Percentiles rank a stretch among this genome's conserved stretches.
phyloP scores from a whole-genome alignment of 2,329 filamentous ascomycete genomes.

The Paraconiothyrium brasiliense region DNA sequence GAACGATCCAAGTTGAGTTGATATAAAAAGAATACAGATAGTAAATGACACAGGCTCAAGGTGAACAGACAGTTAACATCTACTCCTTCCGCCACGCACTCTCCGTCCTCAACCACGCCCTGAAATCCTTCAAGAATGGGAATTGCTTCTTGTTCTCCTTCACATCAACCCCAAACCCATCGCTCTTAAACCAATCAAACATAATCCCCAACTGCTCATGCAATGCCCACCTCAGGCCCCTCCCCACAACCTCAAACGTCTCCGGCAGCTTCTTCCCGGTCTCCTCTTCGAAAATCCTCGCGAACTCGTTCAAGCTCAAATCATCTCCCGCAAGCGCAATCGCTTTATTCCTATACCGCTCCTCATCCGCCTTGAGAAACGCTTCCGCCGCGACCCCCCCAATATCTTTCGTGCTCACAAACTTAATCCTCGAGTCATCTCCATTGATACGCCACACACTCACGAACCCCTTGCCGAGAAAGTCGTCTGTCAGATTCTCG shows the following conservation, averaged over 20 bases:
- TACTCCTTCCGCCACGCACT: conserved; percentile 38
- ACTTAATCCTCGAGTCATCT: conserved; percentile 17
- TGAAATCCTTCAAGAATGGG: conserved; percentile 56
- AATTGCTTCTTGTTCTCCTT: conserved; percentile 49
- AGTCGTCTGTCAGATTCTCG: conserved; percentile 3
- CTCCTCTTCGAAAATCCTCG: conserved; percentile 53
- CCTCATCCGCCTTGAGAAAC: conserved; percentile 43
- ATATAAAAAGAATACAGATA: too few species aligned
- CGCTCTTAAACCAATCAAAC: conserved; percentile 58
- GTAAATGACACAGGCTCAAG: too few species aligned
- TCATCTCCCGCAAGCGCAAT: conserved; percentile 62
- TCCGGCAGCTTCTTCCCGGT: conserved; percentile 54
- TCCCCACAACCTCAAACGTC: conserved; percentile 50
- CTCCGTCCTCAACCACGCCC: conserved; percentile 56
- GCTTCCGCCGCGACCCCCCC: conserved; percentile 12
- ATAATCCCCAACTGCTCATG: conserved; percentile 52
- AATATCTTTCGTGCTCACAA: conserved; percentile 12
- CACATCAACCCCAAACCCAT: conserved; percentile 57
- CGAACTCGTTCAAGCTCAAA: conserved; percentile 53
- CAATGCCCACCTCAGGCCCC: conserved; percentile 42
- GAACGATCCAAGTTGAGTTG: too few species aligned
- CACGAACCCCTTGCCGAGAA: conserved; percentile 1
- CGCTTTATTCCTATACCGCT: conserved; percentile 51
- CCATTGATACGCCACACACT: conserved; percentile 9
- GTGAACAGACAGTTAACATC: neutral